Evolutionary conservation across 2,329 filamentous ascomycete species (phyloP), one percentile per base, ranked within the genome.

Genomic region (Cladosporium halotolerans): DNA sequence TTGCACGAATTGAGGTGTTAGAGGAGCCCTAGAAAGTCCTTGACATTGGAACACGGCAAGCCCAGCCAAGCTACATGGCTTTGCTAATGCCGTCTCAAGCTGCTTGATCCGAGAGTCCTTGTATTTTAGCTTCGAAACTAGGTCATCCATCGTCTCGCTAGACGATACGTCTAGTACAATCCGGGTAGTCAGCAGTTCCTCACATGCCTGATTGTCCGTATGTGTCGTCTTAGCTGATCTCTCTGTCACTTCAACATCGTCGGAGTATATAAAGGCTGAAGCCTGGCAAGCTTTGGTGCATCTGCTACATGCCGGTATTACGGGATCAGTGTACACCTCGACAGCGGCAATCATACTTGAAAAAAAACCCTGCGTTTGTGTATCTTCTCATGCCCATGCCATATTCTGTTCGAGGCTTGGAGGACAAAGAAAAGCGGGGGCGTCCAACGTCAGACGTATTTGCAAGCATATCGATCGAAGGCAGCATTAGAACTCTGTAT

Each of bases 271-370:
- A 55, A 73, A 76, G 43, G 69, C 67, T 9, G 70, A 64, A 5
- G 69, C 64, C 54, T 73, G 64, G 41, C 73, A 73, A 42, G 71
- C 70, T 56, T 70, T 74, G 18, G 69, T 66, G 52, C 73, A 76
- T 40, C 73, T 65, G 36, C 70, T 68, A 53, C 73, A 76, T 2
- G 73, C 68, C 33, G 73, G 73, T 57, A 72, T 69, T 4, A 69
- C 64, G 38, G 73, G 70, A 58, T 76, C 73, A 76, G 58, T 74
- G 73, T 58, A 76, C 69, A 58, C 75, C 76, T n/a, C 73, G 66
- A 41, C 68, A 68, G 47, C 73, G 69, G 63, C 73, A 76, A 10
- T 73, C 70, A 56, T 71, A 73, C 16, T 16, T 16, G 16, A 16
- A 16, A 18, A 18, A 18, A 18, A 18, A 18, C 16, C 16, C 16